A percentile compares a stretch with the other conserved stretches of the same genome.
Conservation (phyloP, 768 basidiomycete species). For the Mrakia blollopis region DNA sequence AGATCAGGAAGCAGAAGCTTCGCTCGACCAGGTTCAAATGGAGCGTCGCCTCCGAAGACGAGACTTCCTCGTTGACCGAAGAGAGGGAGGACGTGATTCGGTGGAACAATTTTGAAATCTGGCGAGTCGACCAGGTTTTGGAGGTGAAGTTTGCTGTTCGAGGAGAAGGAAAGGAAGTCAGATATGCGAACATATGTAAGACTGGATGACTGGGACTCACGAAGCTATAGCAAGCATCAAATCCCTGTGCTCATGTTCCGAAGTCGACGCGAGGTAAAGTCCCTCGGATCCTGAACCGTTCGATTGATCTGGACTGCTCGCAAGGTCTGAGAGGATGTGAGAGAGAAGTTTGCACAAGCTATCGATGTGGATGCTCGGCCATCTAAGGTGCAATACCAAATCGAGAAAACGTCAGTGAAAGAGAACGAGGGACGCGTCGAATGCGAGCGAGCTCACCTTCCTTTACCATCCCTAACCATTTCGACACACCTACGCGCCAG, state of each 20-base stretch:
- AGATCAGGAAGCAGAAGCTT: not conserved
- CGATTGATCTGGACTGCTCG: not conserved
- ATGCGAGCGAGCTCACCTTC: not conserved
- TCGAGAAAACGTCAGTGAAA: not conserved
- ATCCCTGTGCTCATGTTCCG: not conserved
- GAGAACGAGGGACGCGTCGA: not conserved
- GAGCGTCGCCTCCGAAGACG: not conserved
- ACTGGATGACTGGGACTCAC: not conserved
- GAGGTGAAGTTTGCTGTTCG: not conserved
- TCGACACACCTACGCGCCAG: not conserved
- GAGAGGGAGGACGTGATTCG: not conserved
- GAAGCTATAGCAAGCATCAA: not conserved
- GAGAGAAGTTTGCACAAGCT: not conserved
- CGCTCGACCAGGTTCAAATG: not conserved
- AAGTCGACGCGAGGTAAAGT: not conserved
- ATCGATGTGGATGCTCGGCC: not conserved
- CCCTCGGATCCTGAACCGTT: not conserved
- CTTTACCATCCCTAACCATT: not conserved
- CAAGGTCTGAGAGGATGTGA: not conserved
- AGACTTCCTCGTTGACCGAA: not conserved
- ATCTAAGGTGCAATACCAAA: not conserved
- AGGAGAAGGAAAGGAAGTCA: not conserved
- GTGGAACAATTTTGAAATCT: not conserved
- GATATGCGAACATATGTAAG: not conserved
- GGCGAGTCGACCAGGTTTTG: not conserved